Evolutionary conservation across 805 yeast genomes (phyloP).

Genomic region (Jamesozyma piceae): DNA sequence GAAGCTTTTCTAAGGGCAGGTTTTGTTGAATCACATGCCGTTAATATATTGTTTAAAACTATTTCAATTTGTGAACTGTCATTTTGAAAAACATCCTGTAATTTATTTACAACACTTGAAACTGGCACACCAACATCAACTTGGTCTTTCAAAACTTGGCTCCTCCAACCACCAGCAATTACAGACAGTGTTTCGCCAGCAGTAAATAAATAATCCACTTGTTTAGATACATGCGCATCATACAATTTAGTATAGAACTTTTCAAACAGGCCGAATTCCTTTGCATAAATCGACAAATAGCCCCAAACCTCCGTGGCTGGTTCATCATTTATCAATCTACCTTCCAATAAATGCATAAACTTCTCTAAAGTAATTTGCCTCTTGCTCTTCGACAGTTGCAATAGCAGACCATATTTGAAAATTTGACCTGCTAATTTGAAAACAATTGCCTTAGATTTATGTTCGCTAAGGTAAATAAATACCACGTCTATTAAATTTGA

Average conservation of each 20-base stretch:
- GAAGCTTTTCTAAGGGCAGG: conserved; percentile 68
- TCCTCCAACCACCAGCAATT: conserved; percentile 66
- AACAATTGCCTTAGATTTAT: conserved; percentile 2
- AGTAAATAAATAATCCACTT: conserved; percentile 65
- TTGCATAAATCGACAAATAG: conserved; percentile 37
- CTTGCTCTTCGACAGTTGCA: conserved; percentile 8
- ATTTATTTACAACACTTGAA: not conserved
- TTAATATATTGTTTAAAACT: conserved; percentile 43
- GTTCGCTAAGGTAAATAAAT: not conserved
- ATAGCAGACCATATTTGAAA: conserved; percentile 33
- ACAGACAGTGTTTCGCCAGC: conserved; percentile 78
- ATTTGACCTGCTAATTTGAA: conserved; percentile 26
- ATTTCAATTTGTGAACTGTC: conserved; percentile 9
- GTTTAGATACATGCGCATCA: conserved; percentile 56
- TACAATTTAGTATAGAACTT: conserved; percentile 39
- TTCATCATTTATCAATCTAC: conserved; percentile 49
- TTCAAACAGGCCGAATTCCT: conserved; percentile 25
- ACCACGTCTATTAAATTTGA: conserved; percentile 1
- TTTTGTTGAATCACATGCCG: conserved; percentile 51
- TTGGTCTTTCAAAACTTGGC: conserved; percentile 42
- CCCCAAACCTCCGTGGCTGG: conserved; percentile 49
- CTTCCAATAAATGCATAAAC: conserved; percentile 27
- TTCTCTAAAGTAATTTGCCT: conserved; percentile 15
- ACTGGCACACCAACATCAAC: conserved; percentile 39
- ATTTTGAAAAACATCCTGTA: not conserved